Conservation (phyloP, 139 green algal genomes). For the Tetradesmus obliquus region DNA sequence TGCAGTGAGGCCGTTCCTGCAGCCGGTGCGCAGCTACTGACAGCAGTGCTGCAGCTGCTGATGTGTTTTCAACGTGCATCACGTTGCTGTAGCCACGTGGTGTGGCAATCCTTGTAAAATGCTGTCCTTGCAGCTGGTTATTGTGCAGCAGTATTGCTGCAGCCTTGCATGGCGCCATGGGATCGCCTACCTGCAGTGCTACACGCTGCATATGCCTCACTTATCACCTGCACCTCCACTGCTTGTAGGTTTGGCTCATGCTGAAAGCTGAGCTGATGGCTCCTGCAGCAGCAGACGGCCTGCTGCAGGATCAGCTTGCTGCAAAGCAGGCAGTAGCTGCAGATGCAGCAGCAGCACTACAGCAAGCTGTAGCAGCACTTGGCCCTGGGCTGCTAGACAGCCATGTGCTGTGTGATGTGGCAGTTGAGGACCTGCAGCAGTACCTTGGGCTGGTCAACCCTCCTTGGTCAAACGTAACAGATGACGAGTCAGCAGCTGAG, state of each 20-base stretch:
- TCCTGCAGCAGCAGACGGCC: slow-evolving; percentile 22
- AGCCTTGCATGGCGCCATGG: neutral
- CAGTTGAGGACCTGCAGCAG: slow-evolving; percentile 44
- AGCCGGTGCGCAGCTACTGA: slow-evolving; percentile 9
- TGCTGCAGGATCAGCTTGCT: neutral
- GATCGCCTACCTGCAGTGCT: neutral
- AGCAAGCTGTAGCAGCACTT: neutral
- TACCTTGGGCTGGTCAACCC: slow-evolving; percentile 41
- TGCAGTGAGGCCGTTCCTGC: slow-evolving; percentile 31
- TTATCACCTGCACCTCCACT: neutral
- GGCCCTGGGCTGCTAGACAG: slow-evolving; percentile 14
- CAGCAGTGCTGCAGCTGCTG: neutral
- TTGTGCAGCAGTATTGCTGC: neutral
- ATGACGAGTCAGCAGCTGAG: slow-evolving; percentile 10
- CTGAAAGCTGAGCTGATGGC: slow-evolving; percentile 47
- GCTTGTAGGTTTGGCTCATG: slow-evolving; percentile 43
- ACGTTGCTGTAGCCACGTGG: too few relatives aligned
- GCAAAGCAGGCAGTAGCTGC: neutral
- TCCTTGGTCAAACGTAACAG: slow-evolving; percentile 11
- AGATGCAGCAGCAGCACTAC: slow-evolving; percentile 22
- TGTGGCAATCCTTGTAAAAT: too few relatives aligned
- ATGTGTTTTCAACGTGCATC: too few relatives aligned
- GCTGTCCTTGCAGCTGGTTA: neutral
- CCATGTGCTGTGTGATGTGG: slow-evolving; percentile 33
- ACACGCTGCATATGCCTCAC: neutral